phyloP scores from a whole-genome alignment of 2,329 filamentous ascomycete genomes.

The Calycina herbarum region DNA sequence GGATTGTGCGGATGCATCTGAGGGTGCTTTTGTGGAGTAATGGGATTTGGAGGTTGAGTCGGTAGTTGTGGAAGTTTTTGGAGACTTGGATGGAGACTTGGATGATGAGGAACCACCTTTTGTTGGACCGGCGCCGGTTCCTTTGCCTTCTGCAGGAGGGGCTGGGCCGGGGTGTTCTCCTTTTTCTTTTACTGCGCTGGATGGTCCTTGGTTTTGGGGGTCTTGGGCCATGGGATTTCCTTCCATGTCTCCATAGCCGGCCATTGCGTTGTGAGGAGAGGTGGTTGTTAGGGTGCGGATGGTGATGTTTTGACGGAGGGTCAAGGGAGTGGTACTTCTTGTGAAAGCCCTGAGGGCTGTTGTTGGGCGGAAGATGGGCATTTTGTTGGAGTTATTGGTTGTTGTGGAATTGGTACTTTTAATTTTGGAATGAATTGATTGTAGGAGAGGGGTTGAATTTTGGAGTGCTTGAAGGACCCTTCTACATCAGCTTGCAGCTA shows the following conservation, averaged over 20 bases:
- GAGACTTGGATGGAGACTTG: neutral
- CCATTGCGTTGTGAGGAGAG: slow-evolving; percentile 25
- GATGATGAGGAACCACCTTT: slow-evolving; percentile 34
- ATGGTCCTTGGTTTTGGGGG: slow-evolving; percentile 40
- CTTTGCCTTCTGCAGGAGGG: slow-evolving; percentile 43
- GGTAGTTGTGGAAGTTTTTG: slow-evolving; percentile 21
- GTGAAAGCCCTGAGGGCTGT: slow-evolving; percentile 20
- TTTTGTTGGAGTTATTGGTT: slow-evolving; percentile 14
- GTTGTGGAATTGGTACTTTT: neutral
- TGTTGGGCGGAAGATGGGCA: slow-evolving; percentile 26
- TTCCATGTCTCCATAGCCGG: slow-evolving; percentile 44
- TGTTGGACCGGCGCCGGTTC: slow-evolving; percentile 40
- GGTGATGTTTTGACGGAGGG: slow-evolving; percentile 15
- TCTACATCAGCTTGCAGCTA: neutral
- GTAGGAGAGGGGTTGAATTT: neutral
- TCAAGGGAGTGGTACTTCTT: slow-evolving; percentile 15
- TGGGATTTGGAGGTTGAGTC: slow-evolving; percentile 6
- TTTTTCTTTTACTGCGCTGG: slow-evolving; percentile 37
- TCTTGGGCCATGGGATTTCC: slow-evolving; percentile 41
- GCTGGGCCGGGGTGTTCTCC: slow-evolving; percentile 47
- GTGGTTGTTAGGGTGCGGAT: slow-evolving; percentile 26
- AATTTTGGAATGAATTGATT: neutral
- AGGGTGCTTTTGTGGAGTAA: slow-evolving; percentile 25
- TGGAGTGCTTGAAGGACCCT: neutral
- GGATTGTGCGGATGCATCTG: slow-evolving; percentile 40